A percentile compares a stretch with the other conserved stretches of the same genome.
Evolutionary conservation across 208 protist genomes (phyloP).

Genomic region (Leptomonas seymouri): DNA sequence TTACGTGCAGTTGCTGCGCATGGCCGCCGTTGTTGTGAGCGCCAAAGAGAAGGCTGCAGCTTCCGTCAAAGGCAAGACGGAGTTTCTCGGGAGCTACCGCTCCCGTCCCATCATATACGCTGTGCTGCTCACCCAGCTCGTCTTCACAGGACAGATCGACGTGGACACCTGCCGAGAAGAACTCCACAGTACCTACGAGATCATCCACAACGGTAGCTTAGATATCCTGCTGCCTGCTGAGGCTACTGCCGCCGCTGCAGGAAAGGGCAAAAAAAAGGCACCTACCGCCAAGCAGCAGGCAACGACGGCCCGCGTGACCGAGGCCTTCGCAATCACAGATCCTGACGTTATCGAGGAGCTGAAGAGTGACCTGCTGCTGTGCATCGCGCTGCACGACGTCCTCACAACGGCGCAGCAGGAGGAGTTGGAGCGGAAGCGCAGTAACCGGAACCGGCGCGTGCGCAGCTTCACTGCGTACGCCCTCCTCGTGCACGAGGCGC

Average conservation of each 20-base stretch:
- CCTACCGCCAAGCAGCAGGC: constrained; percentile 22
- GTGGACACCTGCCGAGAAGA: constrained; percentile 31
- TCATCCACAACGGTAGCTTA: constrained; percentile 15
- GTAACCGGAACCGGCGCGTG: constrained; percentile 40
- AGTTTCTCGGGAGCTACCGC: constrained; percentile 22
- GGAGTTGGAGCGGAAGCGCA: constrained; percentile 19
- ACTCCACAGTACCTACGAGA: constrained; percentile 35
- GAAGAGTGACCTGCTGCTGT: constrained; percentile 73
- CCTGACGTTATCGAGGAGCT: constrained; percentile 64
- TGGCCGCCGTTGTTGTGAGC: constrained; percentile 28
- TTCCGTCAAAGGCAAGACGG: constrained; percentile 25
- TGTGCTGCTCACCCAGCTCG: constrained; percentile 43
- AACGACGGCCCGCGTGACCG: constrained; percentile 12
- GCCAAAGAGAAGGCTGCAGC: constrained; percentile 23
- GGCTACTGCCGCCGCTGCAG: background rate
- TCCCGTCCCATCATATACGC: constrained; percentile 33
- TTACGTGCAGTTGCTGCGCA: constrained; percentile 72
- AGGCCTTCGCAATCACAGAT: constrained; percentile 34
- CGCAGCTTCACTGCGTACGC: constrained; percentile 57
- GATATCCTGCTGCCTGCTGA: constrained; percentile 16
- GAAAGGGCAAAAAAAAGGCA: constrained; percentile 23
- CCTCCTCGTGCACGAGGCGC: constrained; percentile 10
- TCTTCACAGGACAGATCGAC: constrained; percentile 36
- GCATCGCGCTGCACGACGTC: constrained; percentile 51
- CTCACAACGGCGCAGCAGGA: constrained; percentile 28